phyloP scores from a whole-genome alignment of 2,329 filamentous ascomycete genomes.

The Neopestalotiopsis sp. region DNA sequence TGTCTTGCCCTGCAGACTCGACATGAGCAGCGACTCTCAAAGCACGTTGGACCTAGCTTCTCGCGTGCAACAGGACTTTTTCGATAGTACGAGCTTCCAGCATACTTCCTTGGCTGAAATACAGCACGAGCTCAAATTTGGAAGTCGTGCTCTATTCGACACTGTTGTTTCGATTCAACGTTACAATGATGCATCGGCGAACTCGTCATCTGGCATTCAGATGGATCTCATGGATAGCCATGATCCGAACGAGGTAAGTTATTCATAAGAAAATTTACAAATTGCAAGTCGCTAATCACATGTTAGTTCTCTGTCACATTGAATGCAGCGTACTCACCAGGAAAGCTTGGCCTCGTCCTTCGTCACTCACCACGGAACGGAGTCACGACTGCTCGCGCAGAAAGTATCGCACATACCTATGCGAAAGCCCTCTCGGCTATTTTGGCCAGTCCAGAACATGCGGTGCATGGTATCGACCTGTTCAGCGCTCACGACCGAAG shows the following conservation, averaged over 20 bases:
- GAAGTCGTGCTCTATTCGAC: slow-evolving; percentile 10
- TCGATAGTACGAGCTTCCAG: slow-evolving; percentile 16
- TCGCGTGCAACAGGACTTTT: slow-evolving; percentile 18
- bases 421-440: slow-evolving; percentile 15
- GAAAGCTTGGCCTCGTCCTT: slow-evolving; percentile 6
- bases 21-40: slow-evolving; percentile 2
- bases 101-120: slow-evolving; percentile 19
- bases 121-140: slow-evolving; percentile 17
- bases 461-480: not conserved
- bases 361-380: slow-evolving; percentile 17
- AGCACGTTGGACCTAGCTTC: not conserved
- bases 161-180: slow-evolving; percentile 19
- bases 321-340: slow-evolving; percentile 19
- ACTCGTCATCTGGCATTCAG: slow-evolving; percentile 12
- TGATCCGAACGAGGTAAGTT: slow-evolving; percentile 16
- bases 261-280: not conserved
- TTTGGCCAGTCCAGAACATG: not conserved
- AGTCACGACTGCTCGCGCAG: slow-evolving; percentile 10
- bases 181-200: slow-evolving; percentile 14
- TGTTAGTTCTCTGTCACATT: slow-evolving; percentile 17
- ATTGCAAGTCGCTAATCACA: not conserved
- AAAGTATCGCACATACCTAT: slow-evolving; percentile 17
- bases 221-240: slow-evolving; percentile 18
- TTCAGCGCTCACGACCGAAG: slow-evolving; percentile 5
- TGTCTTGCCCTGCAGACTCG: slow-evolving; percentile 12